phyloP scores from a whole-genome alignment of 139 green algal species.

The Chlamydomonas sphaeroides region DNA sequence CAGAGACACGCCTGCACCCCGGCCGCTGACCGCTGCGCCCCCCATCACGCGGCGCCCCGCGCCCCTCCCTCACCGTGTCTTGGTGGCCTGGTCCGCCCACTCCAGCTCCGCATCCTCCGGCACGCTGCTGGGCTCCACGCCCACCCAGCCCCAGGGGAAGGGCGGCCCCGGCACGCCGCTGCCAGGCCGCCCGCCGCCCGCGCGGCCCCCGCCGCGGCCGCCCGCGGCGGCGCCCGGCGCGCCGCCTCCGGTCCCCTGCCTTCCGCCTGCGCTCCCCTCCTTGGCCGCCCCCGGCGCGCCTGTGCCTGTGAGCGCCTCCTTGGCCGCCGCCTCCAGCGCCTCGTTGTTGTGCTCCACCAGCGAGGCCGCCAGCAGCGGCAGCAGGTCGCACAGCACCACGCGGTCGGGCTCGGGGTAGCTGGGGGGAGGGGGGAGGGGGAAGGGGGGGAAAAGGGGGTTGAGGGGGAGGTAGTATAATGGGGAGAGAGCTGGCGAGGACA shows the following conservation, averaged over 20 bases:
- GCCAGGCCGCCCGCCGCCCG: too few relatives aligned
- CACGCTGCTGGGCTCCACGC: constrained; percentile 4
- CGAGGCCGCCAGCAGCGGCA: constrained; percentile 35
- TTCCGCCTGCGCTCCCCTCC: not conserved
- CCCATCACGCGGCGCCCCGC: not conserved
- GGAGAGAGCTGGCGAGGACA: not conserved
- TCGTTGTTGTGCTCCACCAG: constrained; percentile 21
- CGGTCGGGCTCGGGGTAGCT: constrained; percentile 46
- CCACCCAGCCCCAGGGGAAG: too few relatives aligned
- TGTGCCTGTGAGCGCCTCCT: not conserved
- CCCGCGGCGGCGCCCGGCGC: not conserved
- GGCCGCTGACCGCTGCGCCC: too few relatives aligned
- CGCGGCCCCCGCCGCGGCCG: not conserved
- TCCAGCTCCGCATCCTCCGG: constrained; percentile 12
- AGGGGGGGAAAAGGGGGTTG: not conserved
- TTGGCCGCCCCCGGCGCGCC: not conserved
- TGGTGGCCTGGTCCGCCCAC: constrained; percentile 10
- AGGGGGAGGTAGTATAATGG: not conserved
- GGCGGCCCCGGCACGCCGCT: too few relatives aligned
- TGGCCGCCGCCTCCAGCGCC: not conserved
- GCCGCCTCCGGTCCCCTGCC: not conserved
- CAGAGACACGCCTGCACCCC: too few relatives aligned
- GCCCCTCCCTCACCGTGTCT: not conserved
- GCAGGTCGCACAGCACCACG: constrained; percentile 42
- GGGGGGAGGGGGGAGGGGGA: not conserved